Evolutionary conservation across 2,329 filamentous ascomycete species (phyloP).

Genomic region (Phaeosphaeria sp.): DNA sequence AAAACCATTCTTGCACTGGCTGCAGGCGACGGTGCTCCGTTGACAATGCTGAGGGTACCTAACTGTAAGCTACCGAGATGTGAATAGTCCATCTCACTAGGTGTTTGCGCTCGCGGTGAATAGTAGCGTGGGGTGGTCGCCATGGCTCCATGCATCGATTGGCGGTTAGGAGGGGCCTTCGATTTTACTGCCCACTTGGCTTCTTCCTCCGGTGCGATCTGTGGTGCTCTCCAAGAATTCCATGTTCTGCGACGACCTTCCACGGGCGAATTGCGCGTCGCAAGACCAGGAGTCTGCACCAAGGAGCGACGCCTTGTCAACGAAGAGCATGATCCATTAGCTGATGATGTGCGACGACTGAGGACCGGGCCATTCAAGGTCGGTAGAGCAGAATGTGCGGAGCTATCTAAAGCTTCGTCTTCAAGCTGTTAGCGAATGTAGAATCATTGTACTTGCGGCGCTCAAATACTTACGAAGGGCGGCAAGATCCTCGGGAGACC

Average conservation of each 20-base stretch:
- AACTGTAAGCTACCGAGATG: slow-evolving; percentile 51
- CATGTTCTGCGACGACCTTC: slow-evolving; percentile 45
- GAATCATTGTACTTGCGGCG: background rate
- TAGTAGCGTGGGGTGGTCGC: slow-evolving; percentile 30
- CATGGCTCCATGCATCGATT: slow-evolving; percentile 27
- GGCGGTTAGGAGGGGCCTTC: slow-evolving; percentile 26
- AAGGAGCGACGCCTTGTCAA: slow-evolving; percentile 50
- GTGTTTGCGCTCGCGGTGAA: slow-evolving; percentile 44
- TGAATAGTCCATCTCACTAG: slow-evolving; percentile 51
- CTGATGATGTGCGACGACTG: slow-evolving; percentile 26
- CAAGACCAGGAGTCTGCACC: slow-evolving; percentile 48
- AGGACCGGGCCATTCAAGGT: slow-evolving; percentile 20
- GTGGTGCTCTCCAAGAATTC: slow-evolving; percentile 39
- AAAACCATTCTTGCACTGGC: slow-evolving; percentile 38
- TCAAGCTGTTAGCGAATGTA: slow-evolving; percentile 13
- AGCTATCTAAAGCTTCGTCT: slow-evolving; percentile 39
- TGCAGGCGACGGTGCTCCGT: slow-evolving; percentile 55
- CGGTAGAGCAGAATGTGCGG: slow-evolving; percentile 13
- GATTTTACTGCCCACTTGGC: slow-evolving; percentile 36
- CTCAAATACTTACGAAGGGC: slow-evolving; percentile 44
- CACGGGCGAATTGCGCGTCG: slow-evolving; percentile 40
- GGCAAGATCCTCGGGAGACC: slow-evolving; percentile 56
- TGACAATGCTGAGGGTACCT: slow-evolving; percentile 55
- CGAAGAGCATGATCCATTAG: slow-evolving; percentile 34
- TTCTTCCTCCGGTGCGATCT: slow-evolving; percentile 32